Base-by-base conservation (phyloP, 2,329 filamentous ascomycete species). In the Phialophora expanda region DNA sequence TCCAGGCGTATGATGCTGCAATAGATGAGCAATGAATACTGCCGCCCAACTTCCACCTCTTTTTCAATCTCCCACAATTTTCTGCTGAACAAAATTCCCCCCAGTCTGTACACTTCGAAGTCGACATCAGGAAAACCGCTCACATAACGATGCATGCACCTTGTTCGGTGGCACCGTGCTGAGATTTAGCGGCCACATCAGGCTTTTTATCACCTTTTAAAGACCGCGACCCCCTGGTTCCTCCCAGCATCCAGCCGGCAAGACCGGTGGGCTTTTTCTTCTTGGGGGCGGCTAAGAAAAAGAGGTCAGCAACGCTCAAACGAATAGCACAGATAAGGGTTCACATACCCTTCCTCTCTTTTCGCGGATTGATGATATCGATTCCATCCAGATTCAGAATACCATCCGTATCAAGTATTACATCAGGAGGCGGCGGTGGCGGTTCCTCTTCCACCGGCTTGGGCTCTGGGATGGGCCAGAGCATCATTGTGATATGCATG, bases 401-500 rank as follows among this genome's bases (percentile, higher is more conserved):
- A n/a, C 61, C 66, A 46, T 71, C 71, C 1, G 67, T 48, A 51
- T 69, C 70, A 17, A 44, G 38, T 44, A 44, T 44, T 66, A 38
- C 3, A 67, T 63, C 58, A 30, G 66, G 67, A 26, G 65, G 64
- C 4, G 66, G 50, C 7, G 62, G 62, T 41, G 32, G 38, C 24
- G 32, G 34, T 53, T 56, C 57, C 24, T 72, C 67, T 32, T 65
- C 66, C 8, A 44, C 32, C n/a, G 48, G 24, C 12, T 66, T 77
- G 22, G 79, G 76, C 67, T 86, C 85, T 12, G 84, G 84, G 71
- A 87, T 82, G 9, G 86, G 86, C 86, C 86, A 88, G 83, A 88
- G 85, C 73, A 86, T 86, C 87, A 90, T 89, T 2, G 85, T 88
- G 68, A 90, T 84, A 51, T 84, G 80, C 88, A 88, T 90, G 75